Base-by-base conservation (phyloP, 23 red algal species). In the Gracilaria gracilis region DNA sequence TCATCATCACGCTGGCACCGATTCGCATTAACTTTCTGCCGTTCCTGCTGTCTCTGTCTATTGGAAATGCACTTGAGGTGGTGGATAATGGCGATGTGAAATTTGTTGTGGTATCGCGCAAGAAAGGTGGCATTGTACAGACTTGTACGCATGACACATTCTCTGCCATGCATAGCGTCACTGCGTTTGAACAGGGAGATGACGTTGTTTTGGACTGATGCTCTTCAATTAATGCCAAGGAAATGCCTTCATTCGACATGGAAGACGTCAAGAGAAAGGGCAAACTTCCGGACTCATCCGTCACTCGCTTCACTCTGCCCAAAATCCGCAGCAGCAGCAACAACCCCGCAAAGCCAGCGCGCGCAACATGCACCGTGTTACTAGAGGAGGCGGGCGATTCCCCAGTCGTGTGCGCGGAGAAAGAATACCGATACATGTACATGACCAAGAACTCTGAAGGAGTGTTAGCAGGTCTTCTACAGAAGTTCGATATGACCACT, bases 151-250 rank as follows among this genome's bases (percentile, higher is more conserved):
- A 79, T 33, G 46, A 50, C 9, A 48, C 38, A 2, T 79, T 79
- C 50, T 54, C 46, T 2, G 38, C 38, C 17, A 49, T 79, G 75
- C 75, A 79, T 27, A 17, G 29, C 75, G 75, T 57, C 75, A 79
- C 29, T 7, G 75, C 75, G 28, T 79, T 79, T 79, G 75, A 79
- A 51, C 19, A 27, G 34, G 50, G 40, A 13, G 50, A 50, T 17
- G 50, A n/a, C n/a, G n/a, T n/a, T n/a, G n/a, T n/a, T n/a, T n/a
- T n/a, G n/a, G n/a, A n/a, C n/a, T n/a, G n/a, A 79, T n/a, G 21
- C 42, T 76, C 7, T 37, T 7, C 71, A 34, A 14, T 48, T 13
- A 15, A 20, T 27, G 27, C 38, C 31, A 29, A 79, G 28, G 50
- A 50, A 15, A 50, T 79, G 23, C 4, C 39, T 14, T 79, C 75